These are phyloP conservation scores for Ettlia oleoabundans DNA, from an alignment of 139 green algal genomes.

Conservation along the genomic window DNA sequence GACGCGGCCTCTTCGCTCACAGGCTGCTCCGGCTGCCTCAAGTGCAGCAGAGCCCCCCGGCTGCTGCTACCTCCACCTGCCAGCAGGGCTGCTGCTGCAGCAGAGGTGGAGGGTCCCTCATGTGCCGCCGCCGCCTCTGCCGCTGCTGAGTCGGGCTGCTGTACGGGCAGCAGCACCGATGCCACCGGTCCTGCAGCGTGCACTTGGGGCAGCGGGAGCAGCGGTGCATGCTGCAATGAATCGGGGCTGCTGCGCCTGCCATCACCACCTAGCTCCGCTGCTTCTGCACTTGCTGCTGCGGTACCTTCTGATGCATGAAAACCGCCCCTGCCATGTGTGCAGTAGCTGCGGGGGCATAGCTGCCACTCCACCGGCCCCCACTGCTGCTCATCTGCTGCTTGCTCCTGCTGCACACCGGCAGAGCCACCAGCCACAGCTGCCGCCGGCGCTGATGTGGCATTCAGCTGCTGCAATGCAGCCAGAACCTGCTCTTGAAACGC, in stretches of 20 bases:
- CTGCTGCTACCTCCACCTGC: neutral
- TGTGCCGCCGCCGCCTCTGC: neutral
- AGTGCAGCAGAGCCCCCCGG: neutral
- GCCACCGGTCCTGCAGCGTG: neutral
- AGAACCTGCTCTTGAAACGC: neutral
- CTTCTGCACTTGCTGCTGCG: neutral
- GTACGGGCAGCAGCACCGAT: neutral
- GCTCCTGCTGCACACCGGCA: neutral
- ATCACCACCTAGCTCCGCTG: neutral
- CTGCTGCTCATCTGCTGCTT: neutral
- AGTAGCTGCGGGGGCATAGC: neutral
- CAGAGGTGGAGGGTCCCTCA: neutral
- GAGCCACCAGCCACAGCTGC: no score
- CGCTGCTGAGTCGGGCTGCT: neutral
- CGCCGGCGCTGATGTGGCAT: no score
- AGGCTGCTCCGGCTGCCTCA: neutral
- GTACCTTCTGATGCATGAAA: neutral
- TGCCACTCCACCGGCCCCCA: constrained; percentile 3
- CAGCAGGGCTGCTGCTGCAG: neutral
- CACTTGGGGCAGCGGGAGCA: neutral
- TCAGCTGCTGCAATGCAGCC: neutral
- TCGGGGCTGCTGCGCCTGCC: neutral
- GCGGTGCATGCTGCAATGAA: neutral
- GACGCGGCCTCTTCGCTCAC: neutral
- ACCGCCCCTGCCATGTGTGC: neutral